phyloP scores from a whole-genome alignment of 176 grass and related monocot genomes.

The Calamus simplicifolius region DNA sequence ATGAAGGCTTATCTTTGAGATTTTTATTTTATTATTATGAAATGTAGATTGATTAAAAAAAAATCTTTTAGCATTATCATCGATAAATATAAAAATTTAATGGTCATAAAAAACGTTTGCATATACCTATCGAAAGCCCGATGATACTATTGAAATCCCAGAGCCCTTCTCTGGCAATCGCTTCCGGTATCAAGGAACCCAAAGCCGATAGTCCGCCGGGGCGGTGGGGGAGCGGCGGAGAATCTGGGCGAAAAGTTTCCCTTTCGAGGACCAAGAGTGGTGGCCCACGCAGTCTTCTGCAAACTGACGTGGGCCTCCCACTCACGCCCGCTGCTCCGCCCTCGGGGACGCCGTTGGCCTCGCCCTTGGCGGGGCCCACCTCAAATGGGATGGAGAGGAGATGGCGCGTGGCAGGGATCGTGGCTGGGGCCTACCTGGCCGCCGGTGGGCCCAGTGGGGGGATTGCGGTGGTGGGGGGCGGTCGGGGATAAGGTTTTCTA shows the following conservation, averaged over 20 bases:
- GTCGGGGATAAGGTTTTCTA: neutral
- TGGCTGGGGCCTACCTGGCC: slow-evolving; percentile 24
- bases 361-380: neutral
- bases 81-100: too few species aligned
- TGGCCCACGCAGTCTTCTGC: slow-evolving; percentile 1
- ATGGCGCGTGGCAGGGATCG: slow-evolving; percentile 20
- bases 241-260: slow-evolving; percentile 15
- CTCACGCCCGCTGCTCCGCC: slow-evolving; percentile 26
- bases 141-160: too few species aligned
- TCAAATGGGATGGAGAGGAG: slow-evolving; percentile 12
- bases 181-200: slow-evolving; percentile 10
- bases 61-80: too few species aligned
- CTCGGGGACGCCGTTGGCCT: slow-evolving; percentile 35
- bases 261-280: neutral
- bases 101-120: too few species aligned
- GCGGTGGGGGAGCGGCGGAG: slow-evolving; percentile 4
- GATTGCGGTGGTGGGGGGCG: slow-evolving; percentile 1
- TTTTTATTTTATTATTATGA: too few species aligned
- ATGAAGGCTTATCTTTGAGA: too few species aligned
- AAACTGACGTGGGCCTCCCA: slow-evolving; percentile 19
- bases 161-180: too few species aligned
- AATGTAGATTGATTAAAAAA: too few species aligned
- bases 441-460: neutral
- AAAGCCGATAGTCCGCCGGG: slow-evolving; percentile 1
- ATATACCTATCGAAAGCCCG: too few species aligned